Evolutionary conservation across 169 alveolate genomes (phyloP), one percentile per base, ranked within the genome.

Genomic region (Theileria sp.): DNA sequence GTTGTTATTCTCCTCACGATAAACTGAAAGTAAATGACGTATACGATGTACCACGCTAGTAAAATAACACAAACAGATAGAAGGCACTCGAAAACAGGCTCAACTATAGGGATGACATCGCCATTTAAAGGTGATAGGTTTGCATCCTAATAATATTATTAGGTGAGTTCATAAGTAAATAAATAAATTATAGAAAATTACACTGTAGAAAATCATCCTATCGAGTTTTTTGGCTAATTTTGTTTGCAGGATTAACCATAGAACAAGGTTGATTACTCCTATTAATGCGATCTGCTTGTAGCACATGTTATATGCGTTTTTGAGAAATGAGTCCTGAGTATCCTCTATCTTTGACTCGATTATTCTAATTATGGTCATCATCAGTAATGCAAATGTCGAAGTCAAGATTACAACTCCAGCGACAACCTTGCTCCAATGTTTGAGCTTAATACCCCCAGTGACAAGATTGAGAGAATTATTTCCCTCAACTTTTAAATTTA

Each of bases 201-300:
- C 93, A 21, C 89, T 92, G 62, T 80, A 87, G 68, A 84, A 82
- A 56, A 93, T 73, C 30, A 90, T 75, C 32, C 75, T 84, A 71
- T 93, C 96, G 38, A 93, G 80, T 19, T 82, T 80, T 49, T 67
- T 88, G 5, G 96, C 95, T 26, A 89, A 23, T 34, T 89, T 92
- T n/a, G 96, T 83, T 36, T 93, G 96, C 75, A 93, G 83, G 60
- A 83, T 83, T 51, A 93, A 91, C 94, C 95, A 92, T 32, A 93
- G 86, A 5, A 93, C 76, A 21, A 93, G 85, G 51, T 84, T 90
- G 51, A 93, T 88, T n/a, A 93, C 86, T 51, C 94, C 89, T 54
- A 93, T 93, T 51, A 86, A 60, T 12, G 95, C 92, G 60, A 93
- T 87, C 56, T 93, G 96, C 28, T 93, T 87, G 81, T 86, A 91